Base-by-base conservation (phyloP, 1,284 basidiomycete genomes). In the Tremellales sp. region DNA sequence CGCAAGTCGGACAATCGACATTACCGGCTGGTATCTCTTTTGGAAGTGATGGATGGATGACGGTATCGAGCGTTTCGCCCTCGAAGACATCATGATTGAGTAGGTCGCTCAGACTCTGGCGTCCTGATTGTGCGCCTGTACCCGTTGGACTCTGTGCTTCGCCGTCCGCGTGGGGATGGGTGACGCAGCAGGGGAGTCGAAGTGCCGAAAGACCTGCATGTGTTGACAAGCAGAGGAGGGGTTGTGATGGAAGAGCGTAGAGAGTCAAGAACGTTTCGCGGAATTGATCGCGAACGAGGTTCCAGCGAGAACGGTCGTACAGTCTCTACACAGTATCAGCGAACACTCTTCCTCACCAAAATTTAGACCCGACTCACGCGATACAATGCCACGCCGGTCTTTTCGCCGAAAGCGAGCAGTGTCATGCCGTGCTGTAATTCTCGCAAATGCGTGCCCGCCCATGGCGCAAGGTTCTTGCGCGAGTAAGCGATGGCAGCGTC, bases 1-100 rank as follows among this genome's bases (percentile, higher is more conserved):
- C 86, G 72, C 94, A 98, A 3, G 89, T 85, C 0, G 94, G 94
- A 69, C 94, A 98, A 68, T 97, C 88, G 21, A 85, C 78, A 65
- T 92, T 92, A 64, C 83, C 83, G 1, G 81, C 80, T n/a, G 58
- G 51, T 3, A 41, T 27, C 13, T 43, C 35, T 22, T 15, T 33
- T 15, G 50, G 31, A 17, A 48, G 25, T 5, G 52, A 24, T n/a
- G 40, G 39, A 21, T 41, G 31, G n/a, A n/a, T n/a, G n/a, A n/a
- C n/a, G n/a, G n/a, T n/a, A n/a, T n/a, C n/a, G n/a, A n/a, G n/a
- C n/a, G n/a, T n/a, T n/a, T n/a, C n/a, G n/a, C n/a, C n/a, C n/a
- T n/a, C n/a, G n/a, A n/a, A n/a, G n/a, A n/a, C n/a, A n/a, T n/a
- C n/a, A n/a, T n/a, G n/a, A n/a, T n/a, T n/a, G n/a, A n/a, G n/a